A percentile compares a stretch with the other conserved stretches of the same genome.
Conservation (phyloP, 495 filamentous ascomycete genomes). For the Xylaria acuta region DNA sequence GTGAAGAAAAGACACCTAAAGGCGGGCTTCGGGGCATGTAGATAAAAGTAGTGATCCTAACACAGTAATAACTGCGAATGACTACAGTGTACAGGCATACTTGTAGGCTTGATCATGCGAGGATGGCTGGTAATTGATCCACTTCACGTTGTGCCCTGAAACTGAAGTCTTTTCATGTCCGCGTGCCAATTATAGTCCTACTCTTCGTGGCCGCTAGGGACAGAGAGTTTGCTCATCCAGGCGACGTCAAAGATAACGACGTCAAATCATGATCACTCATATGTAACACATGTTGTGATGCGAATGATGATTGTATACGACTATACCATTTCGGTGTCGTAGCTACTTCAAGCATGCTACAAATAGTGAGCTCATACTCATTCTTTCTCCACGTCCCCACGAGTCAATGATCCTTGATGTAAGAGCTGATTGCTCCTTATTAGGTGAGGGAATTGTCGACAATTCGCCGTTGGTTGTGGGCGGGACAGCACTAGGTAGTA, state of each 20-base stretch:
- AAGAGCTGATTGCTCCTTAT: conserved; percentile 4
- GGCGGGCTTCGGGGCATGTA: neutral
- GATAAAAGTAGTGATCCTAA: neutral
- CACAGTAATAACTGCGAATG: neutral
- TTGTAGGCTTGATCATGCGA: neutral
- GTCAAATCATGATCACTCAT: conserved; percentile 6
- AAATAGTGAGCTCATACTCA: neutral
- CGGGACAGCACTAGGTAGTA: neutral
- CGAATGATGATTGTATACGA: neutral
- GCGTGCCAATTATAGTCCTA: neutral
- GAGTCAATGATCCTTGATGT: conserved; percentile 21
- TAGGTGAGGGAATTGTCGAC: conserved; percentile 21
- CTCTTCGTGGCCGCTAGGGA: neutral
- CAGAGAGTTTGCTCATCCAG: neutral
- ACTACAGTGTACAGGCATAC: neutral
- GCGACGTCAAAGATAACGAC: neutral
- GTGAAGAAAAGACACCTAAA: neutral
- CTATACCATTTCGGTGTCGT: neutral
- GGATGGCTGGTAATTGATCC: neutral
- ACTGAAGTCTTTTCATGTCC: neutral
- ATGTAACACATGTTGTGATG: neutral
- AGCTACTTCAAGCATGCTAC: neutral
- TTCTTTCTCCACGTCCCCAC: conserved; percentile 16
- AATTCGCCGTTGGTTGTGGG: conserved; percentile 8
- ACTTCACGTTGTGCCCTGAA: neutral